Evolutionary conservation across 306 rosid species (phyloP).

Genomic region (Lathyrus tuberosus): DNA sequence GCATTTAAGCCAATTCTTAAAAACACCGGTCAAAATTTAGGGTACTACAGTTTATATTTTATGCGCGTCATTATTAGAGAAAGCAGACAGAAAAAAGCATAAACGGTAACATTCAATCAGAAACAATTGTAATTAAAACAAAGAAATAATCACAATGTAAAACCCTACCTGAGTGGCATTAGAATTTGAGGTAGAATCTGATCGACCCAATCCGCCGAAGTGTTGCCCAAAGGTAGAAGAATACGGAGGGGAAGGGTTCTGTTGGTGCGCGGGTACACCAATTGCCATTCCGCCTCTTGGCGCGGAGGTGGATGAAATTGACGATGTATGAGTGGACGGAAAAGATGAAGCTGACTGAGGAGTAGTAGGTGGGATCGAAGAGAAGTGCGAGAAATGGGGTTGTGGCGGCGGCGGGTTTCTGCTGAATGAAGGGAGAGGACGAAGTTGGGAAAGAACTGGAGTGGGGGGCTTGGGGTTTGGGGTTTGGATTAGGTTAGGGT

Average conservation of each 20-base stretch:
- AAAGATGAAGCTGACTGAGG: constrained; percentile 44
- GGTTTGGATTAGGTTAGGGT: constrained; percentile 39
- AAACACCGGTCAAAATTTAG: too few species aligned
- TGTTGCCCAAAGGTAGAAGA: constrained; percentile 77
- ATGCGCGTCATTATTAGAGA: too few species aligned
- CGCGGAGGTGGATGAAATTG: constrained; percentile 44
- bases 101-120: constrained; percentile 30
- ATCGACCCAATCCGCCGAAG: constrained; percentile 76
- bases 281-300: constrained; percentile 74
- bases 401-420: constrained; percentile 43
- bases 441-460: constrained; percentile 49
- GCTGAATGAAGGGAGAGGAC: constrained; percentile 60
- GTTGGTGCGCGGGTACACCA: constrained; percentile 86
- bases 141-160: background rate
- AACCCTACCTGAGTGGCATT: constrained; percentile 62
- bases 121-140: background rate
- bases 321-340: constrained; percentile 43
- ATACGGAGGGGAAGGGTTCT: constrained; percentile 62
- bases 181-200: constrained; percentile 58
- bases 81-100: background rate
- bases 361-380: constrained; percentile 52
- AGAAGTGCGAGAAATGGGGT: constrained; percentile 60
- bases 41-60: too few species aligned
- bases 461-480: constrained; percentile 50
- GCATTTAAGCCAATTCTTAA: too few species aligned